Conservation (phyloP, 2,329 filamentous ascomycete species). For the Exophiala spinifera region DNA sequence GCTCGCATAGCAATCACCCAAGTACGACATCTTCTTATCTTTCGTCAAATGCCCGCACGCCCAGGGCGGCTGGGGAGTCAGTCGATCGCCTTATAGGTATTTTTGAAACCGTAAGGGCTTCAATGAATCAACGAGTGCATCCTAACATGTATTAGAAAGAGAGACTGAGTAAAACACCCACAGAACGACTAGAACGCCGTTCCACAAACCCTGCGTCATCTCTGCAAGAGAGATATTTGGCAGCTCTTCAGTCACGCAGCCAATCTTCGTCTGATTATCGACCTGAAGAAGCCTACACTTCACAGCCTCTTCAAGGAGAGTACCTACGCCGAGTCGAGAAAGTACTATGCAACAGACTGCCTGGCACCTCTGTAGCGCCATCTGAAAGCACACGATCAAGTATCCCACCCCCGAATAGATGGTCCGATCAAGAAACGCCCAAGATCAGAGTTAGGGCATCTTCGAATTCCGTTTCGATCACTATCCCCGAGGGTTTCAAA, state of each 20-base stretch:
- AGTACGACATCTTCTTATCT: neutral
- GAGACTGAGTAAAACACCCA: constrained; percentile 10
- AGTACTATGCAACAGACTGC: constrained; percentile 6
- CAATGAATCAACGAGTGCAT: neutral
- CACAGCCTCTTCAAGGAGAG: constrained; percentile 2
- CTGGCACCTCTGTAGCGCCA: constrained; percentile 3
- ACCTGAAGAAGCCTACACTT: constrained; percentile 1
- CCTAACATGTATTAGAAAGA: constrained; percentile 15
- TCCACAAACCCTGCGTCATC: constrained; percentile 16
- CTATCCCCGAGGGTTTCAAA: constrained; percentile 19
- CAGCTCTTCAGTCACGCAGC: constrained; percentile 15
- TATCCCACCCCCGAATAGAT: neutral
- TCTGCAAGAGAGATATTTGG: constrained; percentile 14
- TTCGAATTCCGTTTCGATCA: constrained; percentile 15
- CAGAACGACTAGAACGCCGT: constrained; percentile 4
- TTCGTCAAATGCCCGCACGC: neutral
- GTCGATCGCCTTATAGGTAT: constrained; percentile 17
- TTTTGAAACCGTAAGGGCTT: constrained; percentile 20
- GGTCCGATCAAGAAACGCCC: constrained; percentile 1
- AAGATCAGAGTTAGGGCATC: constrained; percentile 15
- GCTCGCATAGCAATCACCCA: neutral
- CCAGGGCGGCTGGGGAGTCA: constrained; percentile 6
- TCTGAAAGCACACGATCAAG: neutral
- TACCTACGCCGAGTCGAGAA: constrained; percentile 8
- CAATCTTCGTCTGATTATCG: constrained; percentile 8